Evolutionary conservation across 192 early-diverging fungal species (phyloP), one percentile per base, ranked within the genome.

Genomic region (Coemansia sp.): DNA sequence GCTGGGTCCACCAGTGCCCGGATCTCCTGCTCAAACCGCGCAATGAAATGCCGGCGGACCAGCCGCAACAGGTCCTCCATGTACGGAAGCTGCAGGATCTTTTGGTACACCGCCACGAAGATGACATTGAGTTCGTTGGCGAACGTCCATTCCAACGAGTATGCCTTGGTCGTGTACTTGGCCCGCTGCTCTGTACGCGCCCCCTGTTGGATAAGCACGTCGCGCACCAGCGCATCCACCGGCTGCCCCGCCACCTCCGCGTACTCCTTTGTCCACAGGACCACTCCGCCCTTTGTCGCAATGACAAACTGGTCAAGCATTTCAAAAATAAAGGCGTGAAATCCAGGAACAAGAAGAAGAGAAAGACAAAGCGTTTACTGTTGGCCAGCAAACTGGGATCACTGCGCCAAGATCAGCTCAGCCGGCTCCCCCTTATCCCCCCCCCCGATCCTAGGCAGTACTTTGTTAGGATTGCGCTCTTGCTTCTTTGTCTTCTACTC

Each of bases 251-350:
- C 47, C 12, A 82, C 44, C 5, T 77, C 57, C 5, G 85, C 51
- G 48, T 85, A 92, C 8, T 77, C 70, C 46, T 84, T 83, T 29
- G 82, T 77, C 89, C 89, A 96, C 19, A 96, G 80, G 17, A 94
- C 87, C 23, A 91, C 69, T 12, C 93, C 93, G 30, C 89, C 88
- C 54, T 84, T 88, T 22, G 90, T 94, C 6, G 90, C 63, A 42
- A 92, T 81, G 0, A 83, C 79, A 48, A 90, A 89, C 25, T 80
- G 64, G 64, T 96, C 93, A 16, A 96, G 79, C 93, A 96, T 96
- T 19, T 6, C 31, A 26, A 28, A 56, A 22, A 25, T 4, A 13
- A 20, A 29, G 19, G 13, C 2, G 45, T 4, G 7, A 18, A 32
- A 30, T 36, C 12, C 7, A 35, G 20, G 25, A 36, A 18, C 4